Percentiles rank a stretch among this genome's conserved stretches.
Evolutionary conservation across 495 filamentous ascomycete genomes (phyloP).

Genomic region (Aspergillus taichungensis): DNA sequence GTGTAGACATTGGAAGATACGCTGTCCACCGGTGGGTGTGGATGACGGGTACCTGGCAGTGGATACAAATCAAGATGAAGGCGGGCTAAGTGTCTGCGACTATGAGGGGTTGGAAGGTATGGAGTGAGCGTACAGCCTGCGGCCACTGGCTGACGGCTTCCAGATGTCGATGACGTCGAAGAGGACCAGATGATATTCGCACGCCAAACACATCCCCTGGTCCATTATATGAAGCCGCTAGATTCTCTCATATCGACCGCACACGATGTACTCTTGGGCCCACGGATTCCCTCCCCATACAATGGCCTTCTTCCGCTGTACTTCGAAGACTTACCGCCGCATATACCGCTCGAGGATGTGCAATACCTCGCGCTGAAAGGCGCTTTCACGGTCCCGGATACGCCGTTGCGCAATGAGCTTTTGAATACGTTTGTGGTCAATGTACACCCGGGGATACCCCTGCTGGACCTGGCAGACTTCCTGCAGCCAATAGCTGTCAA

Average conservation of each 20-base stretch:
- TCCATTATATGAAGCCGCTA: constrained; percentile 4
- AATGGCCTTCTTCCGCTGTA: not conserved
- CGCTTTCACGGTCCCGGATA: constrained; percentile 50
- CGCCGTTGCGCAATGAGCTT: constrained; percentile 50
- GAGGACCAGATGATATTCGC: not conserved
- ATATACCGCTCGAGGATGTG: constrained; percentile 1
- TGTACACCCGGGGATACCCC: constrained; percentile 67
- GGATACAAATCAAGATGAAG: too few relatives aligned
- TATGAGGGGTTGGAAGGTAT: too few relatives aligned
- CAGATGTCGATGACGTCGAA: not conserved
- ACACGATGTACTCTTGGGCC: constrained; percentile 2
- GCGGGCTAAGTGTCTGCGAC: too few relatives aligned
- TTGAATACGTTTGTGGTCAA: constrained; percentile 56
- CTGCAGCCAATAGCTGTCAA: constrained; percentile 45
- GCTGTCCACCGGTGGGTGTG: too few relatives aligned
- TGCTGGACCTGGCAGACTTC: constrained; percentile 57
- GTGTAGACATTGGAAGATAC: too few relatives aligned
- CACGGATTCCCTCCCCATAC: not conserved
- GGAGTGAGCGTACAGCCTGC: too few relatives aligned
- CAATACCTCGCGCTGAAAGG: constrained; percentile 55
- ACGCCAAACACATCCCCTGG: not conserved
- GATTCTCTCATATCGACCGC: constrained; percentile 3
- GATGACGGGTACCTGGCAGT: too few relatives aligned
- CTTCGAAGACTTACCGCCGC: not conserved
- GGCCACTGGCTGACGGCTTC: too few relatives aligned